These are phyloP conservation scores for Gnaphalium uliginosum DNA, from an alignment of 129 eudicot genomes.

Conservation along the genomic window DNA sequence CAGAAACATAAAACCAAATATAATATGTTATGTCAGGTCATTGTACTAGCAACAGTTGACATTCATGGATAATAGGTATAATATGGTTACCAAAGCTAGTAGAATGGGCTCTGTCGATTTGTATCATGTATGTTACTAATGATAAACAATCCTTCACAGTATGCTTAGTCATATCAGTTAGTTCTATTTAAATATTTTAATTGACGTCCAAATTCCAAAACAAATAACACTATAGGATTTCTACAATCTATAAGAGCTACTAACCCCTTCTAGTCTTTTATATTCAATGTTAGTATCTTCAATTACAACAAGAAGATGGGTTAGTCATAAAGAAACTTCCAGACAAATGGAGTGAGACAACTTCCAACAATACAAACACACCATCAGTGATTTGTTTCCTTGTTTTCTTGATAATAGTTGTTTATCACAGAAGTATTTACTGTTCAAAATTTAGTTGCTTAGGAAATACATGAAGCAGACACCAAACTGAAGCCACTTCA, in stretches of 20 bases:
- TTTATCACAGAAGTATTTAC: neutral
- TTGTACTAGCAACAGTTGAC: too few species aligned
- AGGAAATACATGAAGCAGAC: neutral
- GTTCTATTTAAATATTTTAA: neutral
- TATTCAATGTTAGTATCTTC: neutral
- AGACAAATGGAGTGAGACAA: neutral
- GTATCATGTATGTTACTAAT: neutral
- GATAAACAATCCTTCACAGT: neutral
- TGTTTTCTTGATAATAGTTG: constrained; percentile 4
- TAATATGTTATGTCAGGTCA: neutral
- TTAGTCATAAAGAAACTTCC: neutral
- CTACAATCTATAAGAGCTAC: neutral
- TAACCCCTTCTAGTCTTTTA: neutral
- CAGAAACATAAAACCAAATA: neutral
- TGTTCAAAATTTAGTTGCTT: neutral
- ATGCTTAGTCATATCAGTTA: neutral
- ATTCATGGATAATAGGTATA: neutral
- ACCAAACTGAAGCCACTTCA: neutral
- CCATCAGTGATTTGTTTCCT: constrained; percentile 2
- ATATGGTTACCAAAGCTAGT: neutral
- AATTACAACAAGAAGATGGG: neutral
- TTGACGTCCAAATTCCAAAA: neutral
- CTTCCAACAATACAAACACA: neutral
- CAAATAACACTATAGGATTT: neutral
- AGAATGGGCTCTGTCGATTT: neutral